Percentiles rank a stretch among this genome's conserved stretches.
Conservation (phyloP, 768 basidiomycete species). For the Boletellus ananiceps region DNA sequence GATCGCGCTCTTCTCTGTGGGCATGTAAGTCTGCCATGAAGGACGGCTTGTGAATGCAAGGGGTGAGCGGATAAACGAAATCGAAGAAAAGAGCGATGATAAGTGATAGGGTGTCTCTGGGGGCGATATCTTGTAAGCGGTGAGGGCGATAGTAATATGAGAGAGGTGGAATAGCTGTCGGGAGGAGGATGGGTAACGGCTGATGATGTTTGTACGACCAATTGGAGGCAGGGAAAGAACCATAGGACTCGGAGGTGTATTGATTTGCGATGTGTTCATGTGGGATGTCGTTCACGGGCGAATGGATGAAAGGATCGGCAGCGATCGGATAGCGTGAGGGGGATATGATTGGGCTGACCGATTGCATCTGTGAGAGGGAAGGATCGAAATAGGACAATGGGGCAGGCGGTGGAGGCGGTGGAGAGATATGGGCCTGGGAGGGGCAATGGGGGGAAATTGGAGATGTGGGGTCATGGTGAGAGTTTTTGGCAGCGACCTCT, state of each 20-base stretch:
- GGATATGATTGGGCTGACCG: conserved; percentile 40
- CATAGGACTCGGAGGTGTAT: conserved; percentile 49
- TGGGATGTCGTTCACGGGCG: conserved; percentile 33
- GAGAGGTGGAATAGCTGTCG: conserved; percentile 50
- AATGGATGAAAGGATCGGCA: conserved; percentile 62
- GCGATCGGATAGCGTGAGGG: conserved; percentile 70
- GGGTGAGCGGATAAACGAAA: conserved; percentile 88
- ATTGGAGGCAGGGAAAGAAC: conserved; percentile 61
- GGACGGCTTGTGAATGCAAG: conserved; percentile 86
- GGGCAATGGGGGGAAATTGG: conserved; percentile 38
- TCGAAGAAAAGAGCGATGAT: conserved; percentile 90
- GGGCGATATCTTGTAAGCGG: conserved; percentile 77
- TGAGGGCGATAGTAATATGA: conserved; percentile 71
- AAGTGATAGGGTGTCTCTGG: conserved; percentile 72
- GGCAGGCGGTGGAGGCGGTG: conserved; percentile 27
- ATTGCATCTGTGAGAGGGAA: conserved; percentile 38
- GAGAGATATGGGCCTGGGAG: conserved; percentile 43
- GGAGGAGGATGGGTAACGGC: conserved; percentile 41
- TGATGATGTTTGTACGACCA: conserved; percentile 69
- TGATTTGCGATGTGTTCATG: conserved; percentile 32
- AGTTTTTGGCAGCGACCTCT: conserved; percentile 51
- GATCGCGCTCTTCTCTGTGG: conserved; percentile 78
- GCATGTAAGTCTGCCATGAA: conserved; percentile 87
- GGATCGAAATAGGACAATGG: conserved; percentile 49
- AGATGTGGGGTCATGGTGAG: conserved; percentile 36